Evolutionary conservation across 106 monocot species (phyloP), one percentile per base, ranked within the genome.

Genomic region (Narthecium ossifragum): DNA sequence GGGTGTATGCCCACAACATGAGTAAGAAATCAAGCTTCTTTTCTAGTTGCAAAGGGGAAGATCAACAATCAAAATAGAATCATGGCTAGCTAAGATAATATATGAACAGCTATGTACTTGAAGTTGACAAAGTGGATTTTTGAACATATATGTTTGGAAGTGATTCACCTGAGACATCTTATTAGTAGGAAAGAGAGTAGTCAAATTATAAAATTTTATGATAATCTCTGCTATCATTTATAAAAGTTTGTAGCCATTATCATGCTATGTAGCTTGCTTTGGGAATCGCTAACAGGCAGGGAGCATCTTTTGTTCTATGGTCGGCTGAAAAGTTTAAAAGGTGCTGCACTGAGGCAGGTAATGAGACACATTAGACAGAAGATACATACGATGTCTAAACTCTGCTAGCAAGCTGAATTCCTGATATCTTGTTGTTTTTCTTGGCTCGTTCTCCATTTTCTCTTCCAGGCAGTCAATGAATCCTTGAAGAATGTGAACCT

Each of bases 251-350:
- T 17, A 20, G 26, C 11, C 22, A 18, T 26, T n/a, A 34, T n/a
- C n/a, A n/a, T n/a, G n/a, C n/a, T n/a, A 29, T 51, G 20, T 74
- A 93, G 93, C 57, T 70, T 92, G 70, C 78, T 88, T 4, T 88
- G 92, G 92, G 88, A 92, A 70, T 88, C 62, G 28, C 61, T 88
- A 41, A 84, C 92, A 12, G 87, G 80, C 30, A 80, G 71, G 47
- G 92, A 92, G 60, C 92, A 87, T 69, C 29, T 92, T 23, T 13
- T 87, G 57, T 92, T 88, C 65, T 92, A 92, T 72, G 92, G 83
- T 20, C 62, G 87, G 25, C 47, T 88, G 46, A 92, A 88, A 68
- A 88, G 88, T 60, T 81, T 92, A 8, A 88, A 84, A 52, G 88
- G 88, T 17, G 55, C 33, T 21, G 75, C 63, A 23, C 33, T 88